Evolutionary conservation across 2,329 filamentous ascomycete species (phyloP).

Genomic region (Raffaelea arxii): DNA sequence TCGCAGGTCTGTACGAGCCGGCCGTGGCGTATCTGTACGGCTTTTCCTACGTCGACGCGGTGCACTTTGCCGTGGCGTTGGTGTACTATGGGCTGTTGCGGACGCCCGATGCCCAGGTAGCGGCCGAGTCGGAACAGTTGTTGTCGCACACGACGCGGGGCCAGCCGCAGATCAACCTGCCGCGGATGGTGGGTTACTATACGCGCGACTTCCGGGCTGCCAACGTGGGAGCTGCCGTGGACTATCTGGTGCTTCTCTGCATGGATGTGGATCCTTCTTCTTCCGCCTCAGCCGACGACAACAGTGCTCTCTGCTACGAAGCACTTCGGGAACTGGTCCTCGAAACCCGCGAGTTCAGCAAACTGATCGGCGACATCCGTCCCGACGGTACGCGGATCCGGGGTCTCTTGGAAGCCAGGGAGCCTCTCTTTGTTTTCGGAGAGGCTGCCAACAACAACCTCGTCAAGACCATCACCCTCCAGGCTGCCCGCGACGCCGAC

Average conservation of each 20-base stretch:
- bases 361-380: constrained; percentile 83
- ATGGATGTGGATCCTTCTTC: constrained; percentile 61
- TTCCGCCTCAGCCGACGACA: constrained; percentile 35
- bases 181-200: constrained; percentile 87
- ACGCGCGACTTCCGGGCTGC: constrained; percentile 91
- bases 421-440: constrained; percentile 70
- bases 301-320: constrained; percentile 66
- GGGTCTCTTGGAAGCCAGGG: constrained; percentile 79
- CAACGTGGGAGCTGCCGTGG: constrained; percentile 78
- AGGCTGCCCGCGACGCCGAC: constrained; percentile 86
- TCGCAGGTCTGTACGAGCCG: constrained; percentile 89
- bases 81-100: constrained; percentile 84
- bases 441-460: constrained; percentile 74
- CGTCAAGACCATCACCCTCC: constrained; percentile 81
- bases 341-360: constrained; percentile 94
- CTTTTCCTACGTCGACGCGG: constrained; percentile 85
- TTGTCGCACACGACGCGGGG: constrained; percentile 57
- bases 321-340: constrained; percentile 87
- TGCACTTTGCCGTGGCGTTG: constrained; percentile 87
- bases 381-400: constrained; percentile 76
- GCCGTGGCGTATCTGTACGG: constrained; percentile 85
- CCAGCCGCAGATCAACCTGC: constrained; percentile 83
- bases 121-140: constrained; percentile 61
- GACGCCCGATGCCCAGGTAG: constrained; percentile 61
- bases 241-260: constrained; percentile 87